phyloP scores from a whole-genome alignment of 2,329 filamentous ascomycete species.

The Aspergillus thermomutatus region DNA sequence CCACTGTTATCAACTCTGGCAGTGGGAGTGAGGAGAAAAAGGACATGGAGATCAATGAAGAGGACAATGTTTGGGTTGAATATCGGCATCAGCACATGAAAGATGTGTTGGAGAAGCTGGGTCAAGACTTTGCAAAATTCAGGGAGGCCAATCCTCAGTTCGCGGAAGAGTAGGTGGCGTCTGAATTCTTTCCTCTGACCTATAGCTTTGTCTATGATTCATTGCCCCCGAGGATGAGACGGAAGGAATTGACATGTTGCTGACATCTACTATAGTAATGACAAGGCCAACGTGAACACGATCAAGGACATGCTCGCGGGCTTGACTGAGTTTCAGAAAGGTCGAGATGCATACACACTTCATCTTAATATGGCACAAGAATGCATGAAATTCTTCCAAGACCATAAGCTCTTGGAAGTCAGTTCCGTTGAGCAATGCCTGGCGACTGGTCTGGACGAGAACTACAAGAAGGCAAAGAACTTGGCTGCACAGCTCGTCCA shows the following conservation, averaged over 20 bases:
- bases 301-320: slow-evolving; percentile 98
- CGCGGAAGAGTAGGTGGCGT: slow-evolving; percentile 58
- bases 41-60: slow-evolving; percentile 86
- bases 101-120: slow-evolving; percentile 90
- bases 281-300: slow-evolving; percentile 74
- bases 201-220: background rate
- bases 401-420: slow-evolving; percentile 79
- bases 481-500: slow-evolving; percentile 80
- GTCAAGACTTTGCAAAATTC: slow-evolving; percentile 89
- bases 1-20: slow-evolving; percentile 74
- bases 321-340: slow-evolving; percentile 88
- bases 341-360: slow-evolving; percentile 91
- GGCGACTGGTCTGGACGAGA: slow-evolving; percentile 89
- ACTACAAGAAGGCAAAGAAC: slow-evolving; percentile 86
- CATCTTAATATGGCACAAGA: slow-evolving; percentile 97
- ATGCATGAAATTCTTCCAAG: slow-evolving; percentile 90
- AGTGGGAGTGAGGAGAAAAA: slow-evolving; percentile 69
- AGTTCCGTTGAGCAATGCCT: slow-evolving; percentile 86
- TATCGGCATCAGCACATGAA: slow-evolving; percentile 97
- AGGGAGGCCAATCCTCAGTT: slow-evolving; percentile 90
- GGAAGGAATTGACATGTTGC: background rate
- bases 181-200: background rate
- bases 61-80: slow-evolving; percentile 91
- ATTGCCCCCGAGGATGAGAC: slow-evolving; percentile 4
- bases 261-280: slow-evolving; percentile 46